Evolutionary conservation across 2,329 filamentous ascomycete genomes (phyloP).

Genomic region (Aspergillus pseudoviridinutans): DNA sequence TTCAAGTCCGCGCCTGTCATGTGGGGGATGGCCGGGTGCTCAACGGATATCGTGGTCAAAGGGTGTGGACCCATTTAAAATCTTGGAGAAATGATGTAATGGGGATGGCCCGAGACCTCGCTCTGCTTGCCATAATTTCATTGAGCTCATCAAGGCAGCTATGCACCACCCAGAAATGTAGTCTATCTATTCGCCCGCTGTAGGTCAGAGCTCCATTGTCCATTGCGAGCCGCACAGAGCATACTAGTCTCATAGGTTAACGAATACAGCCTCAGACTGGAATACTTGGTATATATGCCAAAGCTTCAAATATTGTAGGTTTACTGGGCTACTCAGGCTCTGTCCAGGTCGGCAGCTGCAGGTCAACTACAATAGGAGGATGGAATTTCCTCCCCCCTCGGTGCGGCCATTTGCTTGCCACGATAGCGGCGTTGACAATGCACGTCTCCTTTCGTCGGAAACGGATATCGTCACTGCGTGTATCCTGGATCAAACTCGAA

Average conservation of each 20-base stretch:
- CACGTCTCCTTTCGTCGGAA: constrained; percentile 62
- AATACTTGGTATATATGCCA: background rate
- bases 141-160: constrained; percentile 8
- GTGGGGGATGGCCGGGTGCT: background rate
- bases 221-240: constrained; percentile 2
- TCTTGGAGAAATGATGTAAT: constrained; percentile 1
- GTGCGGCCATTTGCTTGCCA: constrained; percentile 65
- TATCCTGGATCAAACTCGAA: background rate
- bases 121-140: background rate
- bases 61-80: background rate
- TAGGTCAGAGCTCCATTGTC: constrained; percentile 14
- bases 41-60: background rate
- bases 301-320: background rate
- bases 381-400: constrained; percentile 60
- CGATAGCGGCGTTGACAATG: constrained; percentile 74
- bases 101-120: background rate
- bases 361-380: constrained; percentile 78
- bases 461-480: constrained; percentile 3
- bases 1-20: background rate
- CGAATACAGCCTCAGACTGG: background rate
- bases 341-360: constrained; percentile 55
- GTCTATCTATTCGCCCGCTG: constrained; percentile 8
- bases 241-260: background rate
- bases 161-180: constrained; percentile 3
- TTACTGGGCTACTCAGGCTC: background rate